These are phyloP conservation scores for Lasiodiplodia hormozganensis DNA, from an alignment of 2,329 filamentous ascomycete genomes.

Conservation along the genomic window DNA sequence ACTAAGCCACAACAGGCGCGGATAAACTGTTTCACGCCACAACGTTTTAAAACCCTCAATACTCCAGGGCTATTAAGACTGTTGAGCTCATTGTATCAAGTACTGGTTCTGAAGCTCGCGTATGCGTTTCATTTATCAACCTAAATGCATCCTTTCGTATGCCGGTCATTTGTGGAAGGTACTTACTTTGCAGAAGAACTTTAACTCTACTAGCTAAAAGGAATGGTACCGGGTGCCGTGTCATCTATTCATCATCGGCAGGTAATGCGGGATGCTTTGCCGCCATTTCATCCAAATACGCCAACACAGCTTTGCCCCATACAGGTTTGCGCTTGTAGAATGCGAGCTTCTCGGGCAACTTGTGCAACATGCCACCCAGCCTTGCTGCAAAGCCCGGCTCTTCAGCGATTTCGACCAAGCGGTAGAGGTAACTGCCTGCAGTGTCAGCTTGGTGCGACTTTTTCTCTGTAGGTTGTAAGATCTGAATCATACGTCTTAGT, in stretches of 20 bases:
- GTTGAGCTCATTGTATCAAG: not conserved
- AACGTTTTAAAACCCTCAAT: too few relatives aligned
- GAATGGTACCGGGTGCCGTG: not conserved
- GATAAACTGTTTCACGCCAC: slow-evolving; percentile 6
- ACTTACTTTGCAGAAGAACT: not conserved
- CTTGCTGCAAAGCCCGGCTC: slow-evolving; percentile 21
- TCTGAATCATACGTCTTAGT: slow-evolving; percentile 21
- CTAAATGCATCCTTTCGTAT: not conserved
- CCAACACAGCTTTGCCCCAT: slow-evolving; percentile 21
- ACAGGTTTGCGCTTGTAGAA: slow-evolving; percentile 28
- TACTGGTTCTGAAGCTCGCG: not conserved
- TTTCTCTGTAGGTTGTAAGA: not conserved
- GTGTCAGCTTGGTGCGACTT: not conserved
- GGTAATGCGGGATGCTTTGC: slow-evolving; percentile 1
- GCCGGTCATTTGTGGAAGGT: not conserved
- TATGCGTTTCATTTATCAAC: not conserved
- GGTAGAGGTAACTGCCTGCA: slow-evolving; percentile 12
- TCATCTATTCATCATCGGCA: not conserved
- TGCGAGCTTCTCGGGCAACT: slow-evolving; percentile 22
- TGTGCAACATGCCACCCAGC: slow-evolving; percentile 23
- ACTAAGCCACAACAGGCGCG: slow-evolving; percentile 5
- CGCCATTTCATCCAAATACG: slow-evolving; percentile 25
- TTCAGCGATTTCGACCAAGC: slow-evolving; percentile 24
- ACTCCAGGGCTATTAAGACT: not conserved
- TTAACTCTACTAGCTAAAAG: not conserved